phyloP scores from a whole-genome alignment of 345 rosid species.

The Combretum micranthum region DNA sequence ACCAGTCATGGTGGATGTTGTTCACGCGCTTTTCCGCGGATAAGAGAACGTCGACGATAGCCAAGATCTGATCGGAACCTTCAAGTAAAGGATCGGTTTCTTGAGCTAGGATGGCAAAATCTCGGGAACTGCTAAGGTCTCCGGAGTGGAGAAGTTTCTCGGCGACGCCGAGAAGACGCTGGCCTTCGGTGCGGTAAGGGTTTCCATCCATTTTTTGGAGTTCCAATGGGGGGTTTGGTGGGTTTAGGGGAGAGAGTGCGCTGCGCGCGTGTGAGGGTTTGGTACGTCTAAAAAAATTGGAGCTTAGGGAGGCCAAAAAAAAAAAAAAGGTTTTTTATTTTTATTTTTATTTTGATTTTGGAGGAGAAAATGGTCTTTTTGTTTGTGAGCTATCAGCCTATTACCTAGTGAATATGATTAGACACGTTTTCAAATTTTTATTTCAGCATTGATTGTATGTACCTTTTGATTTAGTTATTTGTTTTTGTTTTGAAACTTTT shows the following conservation, averaged over 20 bases:
- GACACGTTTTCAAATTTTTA: no score
- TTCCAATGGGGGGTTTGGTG: not conserved
- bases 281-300: not conserved
- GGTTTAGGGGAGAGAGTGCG: not conserved
- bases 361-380: no score
- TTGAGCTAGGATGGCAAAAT: constrained; percentile 74
- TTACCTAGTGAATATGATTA: no score
- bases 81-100: constrained; percentile 82
- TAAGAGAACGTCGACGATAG: constrained; percentile 70
- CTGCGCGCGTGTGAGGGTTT: not conserved
- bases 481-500: no score
- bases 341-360: not conserved
- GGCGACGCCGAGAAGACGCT: constrained; percentile 78
- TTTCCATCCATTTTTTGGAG: constrained; percentile 43
- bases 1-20: constrained; percentile 68
- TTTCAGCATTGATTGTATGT: no score
- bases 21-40: constrained; percentile 53
- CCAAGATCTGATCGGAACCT: constrained; percentile 85
- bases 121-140: constrained; percentile 64
- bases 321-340: no score
- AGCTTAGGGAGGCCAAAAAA: no score
- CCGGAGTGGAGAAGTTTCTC: constrained; percentile 64
- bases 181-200: constrained; percentile 51
- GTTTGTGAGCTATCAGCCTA: no score
- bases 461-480: no score